Evolutionary conservation across 1,139 yeast genomes (phyloP).

Genomic region (Insectozyma bohioensis): DNA sequence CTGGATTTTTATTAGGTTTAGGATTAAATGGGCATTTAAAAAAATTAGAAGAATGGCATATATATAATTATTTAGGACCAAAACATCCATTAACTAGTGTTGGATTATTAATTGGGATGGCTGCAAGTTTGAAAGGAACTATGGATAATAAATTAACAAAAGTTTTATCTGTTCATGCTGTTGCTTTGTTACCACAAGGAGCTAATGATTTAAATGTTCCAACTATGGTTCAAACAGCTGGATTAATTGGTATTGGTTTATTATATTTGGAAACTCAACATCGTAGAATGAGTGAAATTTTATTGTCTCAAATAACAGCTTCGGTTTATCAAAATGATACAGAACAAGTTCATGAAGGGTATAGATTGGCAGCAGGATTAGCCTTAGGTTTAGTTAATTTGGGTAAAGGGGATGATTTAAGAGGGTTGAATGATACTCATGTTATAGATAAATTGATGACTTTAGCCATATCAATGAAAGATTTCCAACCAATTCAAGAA

Average conservation of each 20-base stretch:
- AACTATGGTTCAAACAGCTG: slow-evolving; percentile 85
- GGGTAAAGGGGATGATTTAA: slow-evolving; percentile 68
- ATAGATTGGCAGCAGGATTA: slow-evolving; percentile 85
- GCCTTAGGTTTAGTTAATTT: slow-evolving; percentile 85
- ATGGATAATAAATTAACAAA: slow-evolving; percentile 88
- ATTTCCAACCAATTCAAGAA: slow-evolving; percentile 64
- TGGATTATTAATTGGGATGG: slow-evolving; percentile 87
- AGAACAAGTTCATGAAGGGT: slow-evolving; percentile 70
- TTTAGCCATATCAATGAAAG: slow-evolving; percentile 63
- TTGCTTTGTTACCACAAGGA: slow-evolving; percentile 86
- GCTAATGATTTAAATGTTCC: slow-evolving; percentile 89
- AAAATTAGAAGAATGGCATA: slow-evolving; percentile 92
- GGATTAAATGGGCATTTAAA: slow-evolving; percentile 90
- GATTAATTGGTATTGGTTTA: slow-evolving; percentile 85
- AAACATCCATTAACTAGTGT: slow-evolving; percentile 84
- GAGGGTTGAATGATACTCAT: slow-evolving; percentile 66
- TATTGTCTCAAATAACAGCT: slow-evolving; percentile 66
- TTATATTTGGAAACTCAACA: slow-evolving; percentile 78
- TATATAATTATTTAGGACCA: slow-evolving; percentile 89
- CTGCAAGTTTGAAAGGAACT: slow-evolving; percentile 82
- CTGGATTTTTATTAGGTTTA: slow-evolving; percentile 89
- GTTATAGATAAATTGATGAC: slow-evolving; percentile 66
- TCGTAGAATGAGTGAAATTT: slow-evolving; percentile 81
- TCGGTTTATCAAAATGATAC: slow-evolving; percentile 57
- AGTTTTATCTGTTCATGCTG: slow-evolving; percentile 90